Percentiles rank a stretch among this genome's conserved stretches.
Evolutionary conservation across 2,329 filamentous ascomycete species (phyloP).

Genomic region (Venturia pyrina): DNA sequence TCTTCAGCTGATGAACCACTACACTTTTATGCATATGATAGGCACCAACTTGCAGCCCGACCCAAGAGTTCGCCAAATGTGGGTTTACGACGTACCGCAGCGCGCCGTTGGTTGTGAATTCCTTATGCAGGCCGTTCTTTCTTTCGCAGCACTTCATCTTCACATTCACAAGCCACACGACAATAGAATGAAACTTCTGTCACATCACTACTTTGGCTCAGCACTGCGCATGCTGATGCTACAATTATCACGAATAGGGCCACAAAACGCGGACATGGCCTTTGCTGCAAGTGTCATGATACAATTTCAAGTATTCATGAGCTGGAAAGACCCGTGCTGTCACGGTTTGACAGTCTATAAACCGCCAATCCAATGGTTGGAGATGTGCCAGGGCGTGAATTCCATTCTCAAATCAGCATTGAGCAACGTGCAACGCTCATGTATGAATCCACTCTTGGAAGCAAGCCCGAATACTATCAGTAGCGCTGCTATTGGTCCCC

Average conservation of each 20-base stretch:
- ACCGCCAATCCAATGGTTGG: slow-evolving; percentile 10
- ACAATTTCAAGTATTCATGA: slow-evolving; percentile 9
- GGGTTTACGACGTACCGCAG: slow-evolving; percentile 11
- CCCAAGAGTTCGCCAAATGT: slow-evolving; percentile 10
- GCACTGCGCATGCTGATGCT: slow-evolving; percentile 5
- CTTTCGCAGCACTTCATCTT: slow-evolving; percentile 7
- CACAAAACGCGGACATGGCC: slow-evolving; percentile 7
- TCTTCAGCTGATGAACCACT: slow-evolving; percentile 12
- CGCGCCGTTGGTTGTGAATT: slow-evolving; percentile 10
- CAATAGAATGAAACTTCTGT: not conserved
- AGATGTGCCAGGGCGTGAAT: slow-evolving; percentile 10
- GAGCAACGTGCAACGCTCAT: not conserved
- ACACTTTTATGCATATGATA: slow-evolving; percentile 12
- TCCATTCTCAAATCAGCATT: slow-evolving; percentile 1
- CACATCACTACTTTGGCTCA: slow-evolving; percentile 11
- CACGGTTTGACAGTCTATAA: not conserved
- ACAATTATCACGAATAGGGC: slow-evolving; percentile 5
- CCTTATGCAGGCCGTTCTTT: slow-evolving; percentile 10
- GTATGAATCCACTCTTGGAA: slow-evolving; percentile 8
- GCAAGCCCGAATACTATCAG: not conserved
- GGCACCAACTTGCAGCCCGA: not conserved
- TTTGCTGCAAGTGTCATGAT: slow-evolving; percentile 11
- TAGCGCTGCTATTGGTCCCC: not conserved
- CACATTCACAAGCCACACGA: slow-evolving; percentile 11
- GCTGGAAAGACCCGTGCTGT: slow-evolving; percentile 11